These are phyloP conservation scores for Phyllosticta paracitricarpa DNA, from an alignment of 2,329 filamentous ascomycete species.

Conservation along the genomic window DNA sequence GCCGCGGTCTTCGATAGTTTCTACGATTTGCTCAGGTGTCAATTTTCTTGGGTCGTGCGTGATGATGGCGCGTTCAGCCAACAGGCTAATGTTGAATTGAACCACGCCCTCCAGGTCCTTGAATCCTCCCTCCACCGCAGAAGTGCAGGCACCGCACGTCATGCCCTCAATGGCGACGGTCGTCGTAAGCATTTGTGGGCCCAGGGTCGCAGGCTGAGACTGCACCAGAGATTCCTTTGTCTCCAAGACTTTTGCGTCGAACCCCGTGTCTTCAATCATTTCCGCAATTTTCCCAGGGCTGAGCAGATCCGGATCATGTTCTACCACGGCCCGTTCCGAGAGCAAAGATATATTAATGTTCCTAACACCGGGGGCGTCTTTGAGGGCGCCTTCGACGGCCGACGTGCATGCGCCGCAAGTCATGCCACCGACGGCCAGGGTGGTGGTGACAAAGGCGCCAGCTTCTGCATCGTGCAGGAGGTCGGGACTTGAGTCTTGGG, in stretches of 20 bases:
- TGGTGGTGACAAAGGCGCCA: conserved; percentile 46
- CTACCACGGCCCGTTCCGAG: conserved; percentile 74
- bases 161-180: conserved; percentile 90
- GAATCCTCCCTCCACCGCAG: conserved; percentile 78
- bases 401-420: conserved; percentile 86
- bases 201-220: conserved; percentile 27
- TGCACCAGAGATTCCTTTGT: conserved; percentile 39
- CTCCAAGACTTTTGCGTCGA: conserved; percentile 69
- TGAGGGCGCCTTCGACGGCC: conserved; percentile 72
- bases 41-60: conserved; percentile 69
- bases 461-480: conserved; percentile 25
- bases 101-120: conserved; percentile 64
- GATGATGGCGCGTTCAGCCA: conserved; percentile 85
- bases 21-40: conserved; percentile 61
- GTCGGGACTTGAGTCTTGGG: conserved; percentile 39
- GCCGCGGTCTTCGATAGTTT: conserved; percentile 79
- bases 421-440: conserved; percentile 75
- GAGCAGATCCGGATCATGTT: conserved; percentile 56
- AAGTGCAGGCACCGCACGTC: conserved; percentile 95
- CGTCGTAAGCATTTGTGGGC: conserved; percentile 51
- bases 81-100: conserved; percentile 88
- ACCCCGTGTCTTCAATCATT: conserved; percentile 59
- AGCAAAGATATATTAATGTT: conserved; percentile 74
- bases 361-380: conserved; percentile 61
- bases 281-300: conserved; percentile 45